Evolutionary conservation across 2,329 filamentous ascomycete genomes (phyloP), one percentile per base, ranked within the genome.

Genomic region (Ascomycota sp.): DNA sequence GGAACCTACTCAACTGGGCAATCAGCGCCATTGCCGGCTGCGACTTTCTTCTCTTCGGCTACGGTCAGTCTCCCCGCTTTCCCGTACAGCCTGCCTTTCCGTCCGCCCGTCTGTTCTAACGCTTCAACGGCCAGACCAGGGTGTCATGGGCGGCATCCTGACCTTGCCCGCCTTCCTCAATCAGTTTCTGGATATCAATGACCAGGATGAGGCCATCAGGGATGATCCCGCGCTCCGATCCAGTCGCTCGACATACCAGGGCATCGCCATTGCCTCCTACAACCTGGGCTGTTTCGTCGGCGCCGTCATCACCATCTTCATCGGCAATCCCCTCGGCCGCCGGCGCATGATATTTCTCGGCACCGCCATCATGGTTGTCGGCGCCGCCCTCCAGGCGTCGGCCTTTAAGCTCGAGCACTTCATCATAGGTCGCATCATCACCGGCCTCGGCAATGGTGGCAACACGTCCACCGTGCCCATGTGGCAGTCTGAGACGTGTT

Each of bases 131-230:
- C 16, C 64, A 73, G 76, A 81, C 50, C 74, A 78, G 52, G 72
- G 76, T 47, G 74, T 81, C 8, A 82, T 79, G 63, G 77, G 74
- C 31, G 73, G 73, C 36, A 70, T 86, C 40, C 57, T 86, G 36
- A 80, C 76, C 3, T 64, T 84, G 8, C 54, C 57, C 25, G 54
- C 68, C 42, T 74, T 75, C 47, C 57, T 72, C 12, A 37, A 45
- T 1, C 68, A 64, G 44, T 75, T 76, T 51, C 53, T 68, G 29
- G 66, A 64, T 5, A 58, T 43, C 44, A 54, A 63, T 13, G 53
- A 62, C 6, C 62, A 43, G 3, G 46, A 44, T n/a, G 38, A 39
- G 1, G 38, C 61, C 62, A 46, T 35, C 45, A 2, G 46, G 57
- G 35, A 49, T n/a, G 27, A 32, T 31, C 34, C 29, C 9, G 30